Conservation (phyloP, 2,329 filamentous ascomycete species). For the Capronia coronata region DNA sequence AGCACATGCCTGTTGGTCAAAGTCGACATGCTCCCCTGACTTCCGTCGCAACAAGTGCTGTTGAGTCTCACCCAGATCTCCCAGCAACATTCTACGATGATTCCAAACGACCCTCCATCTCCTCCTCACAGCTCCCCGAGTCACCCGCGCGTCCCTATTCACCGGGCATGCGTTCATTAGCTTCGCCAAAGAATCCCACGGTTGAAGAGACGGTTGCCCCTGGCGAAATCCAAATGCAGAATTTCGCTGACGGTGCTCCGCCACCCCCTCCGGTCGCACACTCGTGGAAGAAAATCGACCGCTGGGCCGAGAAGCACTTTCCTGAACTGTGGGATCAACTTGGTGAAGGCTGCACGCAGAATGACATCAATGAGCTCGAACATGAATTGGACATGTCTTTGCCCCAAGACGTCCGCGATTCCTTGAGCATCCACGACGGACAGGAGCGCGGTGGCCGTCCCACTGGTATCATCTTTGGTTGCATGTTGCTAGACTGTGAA, state of each 20-base stretch:
- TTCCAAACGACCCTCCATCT: conserved; percentile 47
- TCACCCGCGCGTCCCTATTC: conserved; percentile 70
- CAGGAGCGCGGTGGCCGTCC: conserved; percentile 88
- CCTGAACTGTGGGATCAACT: conserved; percentile 90
- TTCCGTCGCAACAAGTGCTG: conserved; percentile 75
- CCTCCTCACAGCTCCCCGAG: conserved; percentile 49
- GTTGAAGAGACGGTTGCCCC: conserved; percentile 45
- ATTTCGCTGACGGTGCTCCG: conserved; percentile 83
- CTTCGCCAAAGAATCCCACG: conserved; percentile 23
- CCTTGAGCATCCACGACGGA: conserved; percentile 85
- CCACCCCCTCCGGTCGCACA: conserved; percentile 81
- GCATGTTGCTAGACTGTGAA: conserved; percentile 95
- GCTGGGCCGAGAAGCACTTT: conserved; percentile 92
- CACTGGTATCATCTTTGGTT: conserved; percentile 86
- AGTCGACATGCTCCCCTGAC: conserved; percentile 75
- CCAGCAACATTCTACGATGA: conserved; percentile 74
- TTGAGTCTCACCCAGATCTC: conserved; percentile 81
- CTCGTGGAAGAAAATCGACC: conserved; percentile 91
- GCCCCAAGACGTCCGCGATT: conserved; percentile 88
- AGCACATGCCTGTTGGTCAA: conserved; percentile 81
- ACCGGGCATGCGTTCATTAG: conserved; percentile 74
- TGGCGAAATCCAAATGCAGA: conserved; percentile 93
- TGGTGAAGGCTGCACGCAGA: conserved; percentile 82
- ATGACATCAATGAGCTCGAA: conserved; percentile 94
- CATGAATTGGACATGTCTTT: conserved; percentile 92